Evolutionary conservation across 2,329 filamentous ascomycete genomes (phyloP).

Genomic region (Ascocoryne sarcoides): DNA sequence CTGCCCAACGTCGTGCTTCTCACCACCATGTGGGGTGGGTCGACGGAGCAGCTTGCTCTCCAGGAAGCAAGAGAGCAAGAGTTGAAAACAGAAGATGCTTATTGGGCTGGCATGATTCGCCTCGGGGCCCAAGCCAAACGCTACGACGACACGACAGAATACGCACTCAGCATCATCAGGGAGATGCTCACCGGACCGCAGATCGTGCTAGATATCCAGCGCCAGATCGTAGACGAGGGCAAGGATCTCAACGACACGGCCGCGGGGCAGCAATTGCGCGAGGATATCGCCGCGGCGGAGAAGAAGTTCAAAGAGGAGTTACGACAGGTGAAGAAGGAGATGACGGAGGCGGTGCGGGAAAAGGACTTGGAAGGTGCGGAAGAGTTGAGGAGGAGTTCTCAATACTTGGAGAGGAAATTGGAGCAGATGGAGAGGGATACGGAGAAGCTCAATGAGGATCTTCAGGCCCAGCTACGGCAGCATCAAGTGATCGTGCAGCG

Average conservation of each 20-base stretch:
- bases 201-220: neutral
- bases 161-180: too few species aligned
- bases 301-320: neutral
- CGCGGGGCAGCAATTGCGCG: neutral
- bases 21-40: slow-evolving; percentile 39
- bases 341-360: neutral
- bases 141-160: too few species aligned
- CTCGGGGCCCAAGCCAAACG: too few species aligned
- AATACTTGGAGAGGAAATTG: neutral
- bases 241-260: neutral
- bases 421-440: neutral
- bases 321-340: neutral
- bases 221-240: neutral
- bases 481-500: too few species aligned
- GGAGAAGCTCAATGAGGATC: neutral
- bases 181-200: too few species aligned
- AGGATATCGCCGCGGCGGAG: neutral
- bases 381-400: neutral
- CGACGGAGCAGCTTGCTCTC: too few species aligned
- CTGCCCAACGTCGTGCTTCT: slow-evolving; percentile 34
- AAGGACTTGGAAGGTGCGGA: neutral
- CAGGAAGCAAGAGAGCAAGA: too few species aligned
- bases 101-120: slow-evolving; percentile 2
- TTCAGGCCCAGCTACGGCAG: too few species aligned
- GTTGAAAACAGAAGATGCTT: neutral